Base-by-base conservation (phyloP, 23 red algal species). In the Gracilaria caudata region DNA sequence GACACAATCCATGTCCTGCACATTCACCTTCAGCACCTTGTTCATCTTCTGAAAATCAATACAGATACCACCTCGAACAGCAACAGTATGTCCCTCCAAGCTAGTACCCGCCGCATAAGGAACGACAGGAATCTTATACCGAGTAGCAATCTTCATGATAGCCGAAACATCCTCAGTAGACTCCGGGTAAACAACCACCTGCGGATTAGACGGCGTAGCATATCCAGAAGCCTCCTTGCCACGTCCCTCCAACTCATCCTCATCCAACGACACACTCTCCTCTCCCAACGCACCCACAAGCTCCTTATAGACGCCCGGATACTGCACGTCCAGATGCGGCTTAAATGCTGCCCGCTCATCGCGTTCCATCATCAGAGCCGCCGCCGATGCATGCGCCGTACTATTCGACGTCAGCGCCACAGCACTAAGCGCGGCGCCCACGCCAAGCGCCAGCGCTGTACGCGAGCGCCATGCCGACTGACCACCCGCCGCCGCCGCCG, bases 31-130 rank as follows among this genome's bases (percentile, higher is more conserved):
- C 23, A 98, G 51, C 23, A 98, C 84, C 79, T 82, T 60, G 35
- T 92, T 82, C 96, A 98, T 95, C 19, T 82, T 84, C 20, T 88
- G 65, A 33, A 94, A 61, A 23, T 93, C 88, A 49, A 98, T 70
- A 23, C 80, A 82, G 30, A 98, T 90, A 23, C 96, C 96, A 28
- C 89, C 89, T 23, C 74, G 23, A 0, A 77, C 51, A 1, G 95
- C 87, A 26, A 94, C 84, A 24, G 92, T 89, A 30, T 98, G 96
- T 0, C 96, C 96, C 80, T 98, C 96, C 38, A 98, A 80, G 39
- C 72, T 82, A 38, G 96, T 98, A 12, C 91, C 96, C 12, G 88
- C 96, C 7, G 86, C 96, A 37, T 95, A 98, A 9, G 96, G 92
- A 1, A 95, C 79, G n/a, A 98, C 92, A 16, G 96, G 96, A 4